Conservation (phyloP, 306 rosid species). For the Fragaria iinumae region DNA sequence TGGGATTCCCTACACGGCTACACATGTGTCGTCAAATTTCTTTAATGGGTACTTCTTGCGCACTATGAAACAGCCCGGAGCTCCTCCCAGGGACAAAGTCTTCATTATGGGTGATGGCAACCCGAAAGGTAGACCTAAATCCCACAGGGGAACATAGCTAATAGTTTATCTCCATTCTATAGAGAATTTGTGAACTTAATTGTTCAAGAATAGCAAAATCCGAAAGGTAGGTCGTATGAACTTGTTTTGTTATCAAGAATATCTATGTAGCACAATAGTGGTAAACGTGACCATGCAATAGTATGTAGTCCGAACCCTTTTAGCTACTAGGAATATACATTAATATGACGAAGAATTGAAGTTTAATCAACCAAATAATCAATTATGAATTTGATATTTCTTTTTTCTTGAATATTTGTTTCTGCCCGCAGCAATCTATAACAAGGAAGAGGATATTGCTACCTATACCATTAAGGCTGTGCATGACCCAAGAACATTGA, state of each 20-base stretch:
- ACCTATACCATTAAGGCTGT: conserved; percentile 35
- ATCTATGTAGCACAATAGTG: no score
- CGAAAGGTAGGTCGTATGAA: background rate
- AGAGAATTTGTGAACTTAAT: background rate
- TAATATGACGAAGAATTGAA: background rate
- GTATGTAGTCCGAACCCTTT: background rate
- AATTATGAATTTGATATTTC: background rate
- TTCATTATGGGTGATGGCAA: conserved; percentile 43
- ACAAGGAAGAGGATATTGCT: conserved; percentile 45
- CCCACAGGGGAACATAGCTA: background rate
- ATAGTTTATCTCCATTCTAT: background rate
- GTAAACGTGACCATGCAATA: background rate
- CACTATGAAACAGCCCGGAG: conserved; percentile 32
- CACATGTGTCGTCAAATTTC: conserved; percentile 27
- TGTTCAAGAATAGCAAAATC: background rate
- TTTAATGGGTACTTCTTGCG: conserved; percentile 40
- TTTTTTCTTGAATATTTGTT: background rate
- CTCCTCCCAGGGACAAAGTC: conserved; percentile 38
- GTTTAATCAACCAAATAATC: background rate
- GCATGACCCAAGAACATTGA: conserved; percentile 44
- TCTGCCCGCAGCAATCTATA: conserved; percentile 24
- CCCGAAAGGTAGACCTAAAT: conserved; percentile 29
- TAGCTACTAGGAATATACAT: background rate
- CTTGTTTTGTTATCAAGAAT: background rate
- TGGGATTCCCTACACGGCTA: conserved; percentile 36